A percentile compares a stretch with the other conserved stretches of the same genome.
These are phyloP conservation scores for Microbotryum violaceum DNA, from an alignment of 1,284 basidiomycete genomes.

Conservation along the genomic window DNA sequence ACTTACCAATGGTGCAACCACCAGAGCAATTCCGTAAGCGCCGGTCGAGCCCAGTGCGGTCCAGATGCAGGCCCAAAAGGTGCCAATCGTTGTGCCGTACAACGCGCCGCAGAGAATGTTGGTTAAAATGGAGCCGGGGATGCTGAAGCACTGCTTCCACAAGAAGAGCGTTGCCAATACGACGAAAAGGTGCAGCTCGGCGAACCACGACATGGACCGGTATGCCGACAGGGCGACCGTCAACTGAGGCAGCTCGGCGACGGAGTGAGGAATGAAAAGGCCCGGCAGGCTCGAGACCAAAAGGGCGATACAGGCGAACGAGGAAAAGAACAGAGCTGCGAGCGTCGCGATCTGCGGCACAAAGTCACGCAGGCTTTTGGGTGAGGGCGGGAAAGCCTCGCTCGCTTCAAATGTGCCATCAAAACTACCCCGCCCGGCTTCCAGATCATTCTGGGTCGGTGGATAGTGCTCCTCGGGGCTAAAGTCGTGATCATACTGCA, in stretches of 20 bases:
- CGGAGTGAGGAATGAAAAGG: constrained; percentile 29
- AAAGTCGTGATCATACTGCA: neutral
- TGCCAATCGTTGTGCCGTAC: constrained; percentile 32
- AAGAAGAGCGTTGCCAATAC: constrained; percentile 35
- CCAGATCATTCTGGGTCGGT: constrained; percentile 6
- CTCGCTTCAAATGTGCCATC: neutral
- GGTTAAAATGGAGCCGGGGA: constrained; percentile 36
- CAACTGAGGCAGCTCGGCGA: constrained; percentile 27
- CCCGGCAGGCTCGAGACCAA: constrained; percentile 27
- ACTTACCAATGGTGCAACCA: constrained; percentile 28
- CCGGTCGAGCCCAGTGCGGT: constrained; percentile 30
- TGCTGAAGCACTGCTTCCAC: constrained; percentile 38
- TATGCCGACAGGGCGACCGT: constrained; percentile 23
- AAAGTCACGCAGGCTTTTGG: constrained; percentile 24
- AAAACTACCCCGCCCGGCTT: neutral
- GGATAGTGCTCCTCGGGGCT: neutral
- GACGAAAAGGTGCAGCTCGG: constrained; percentile 29
- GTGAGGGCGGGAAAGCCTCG: neutral
- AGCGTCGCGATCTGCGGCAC: constrained; percentile 34
- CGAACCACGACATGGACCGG: constrained; percentile 20
- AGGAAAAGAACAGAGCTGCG: constrained; percentile 31
- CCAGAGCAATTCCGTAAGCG: constrained; percentile 28
- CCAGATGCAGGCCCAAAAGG: constrained; percentile 29
- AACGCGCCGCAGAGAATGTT: constrained; percentile 38
- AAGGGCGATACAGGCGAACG: constrained; percentile 30